Conservation (phyloP, 2,329 filamentous ascomycete genomes). For the Aspergillus proliferans region DNA sequence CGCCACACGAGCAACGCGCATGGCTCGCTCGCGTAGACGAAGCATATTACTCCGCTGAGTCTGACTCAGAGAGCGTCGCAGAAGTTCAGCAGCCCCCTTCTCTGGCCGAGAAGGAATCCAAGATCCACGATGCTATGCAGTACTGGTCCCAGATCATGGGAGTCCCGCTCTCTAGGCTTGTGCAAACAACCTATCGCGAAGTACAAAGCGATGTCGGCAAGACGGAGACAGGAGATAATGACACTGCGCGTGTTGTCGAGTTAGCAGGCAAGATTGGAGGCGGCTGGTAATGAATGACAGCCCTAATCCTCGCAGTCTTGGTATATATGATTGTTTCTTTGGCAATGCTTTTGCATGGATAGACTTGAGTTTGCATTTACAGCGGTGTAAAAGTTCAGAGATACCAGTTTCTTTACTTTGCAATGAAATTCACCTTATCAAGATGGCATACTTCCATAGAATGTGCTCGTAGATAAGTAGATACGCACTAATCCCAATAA, state of each 20-base stretch:
- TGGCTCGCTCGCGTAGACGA: constrained; percentile 81
- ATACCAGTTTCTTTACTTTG: not conserved
- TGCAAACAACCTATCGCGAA: constrained; percentile 81
- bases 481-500: not conserved
- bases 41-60: constrained; percentile 75
- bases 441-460: not conserved
- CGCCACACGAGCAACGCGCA: constrained; percentile 73
- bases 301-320: not conserved
- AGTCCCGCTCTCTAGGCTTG: constrained; percentile 64
- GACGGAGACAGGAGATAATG: constrained; percentile 49
- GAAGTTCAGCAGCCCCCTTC: constrained; percentile 22
- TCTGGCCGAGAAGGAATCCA: constrained; percentile 19
- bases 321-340: not conserved
- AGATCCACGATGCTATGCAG: constrained; percentile 59
- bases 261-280: constrained; percentile 87
- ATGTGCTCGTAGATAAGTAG: not conserved
- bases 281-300: constrained; percentile 62
- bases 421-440: not conserved
- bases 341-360: not conserved
- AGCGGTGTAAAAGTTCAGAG: not conserved
- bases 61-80: constrained; percentile 42
- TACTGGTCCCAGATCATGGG: constrained; percentile 72
- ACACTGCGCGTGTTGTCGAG: constrained; percentile 77
- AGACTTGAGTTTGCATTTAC: not conserved
- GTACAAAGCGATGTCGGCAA: constrained; percentile 95